phyloP scores from a whole-genome alignment of 305 asterid genomes.

The Caryopteris hybrid region DNA sequence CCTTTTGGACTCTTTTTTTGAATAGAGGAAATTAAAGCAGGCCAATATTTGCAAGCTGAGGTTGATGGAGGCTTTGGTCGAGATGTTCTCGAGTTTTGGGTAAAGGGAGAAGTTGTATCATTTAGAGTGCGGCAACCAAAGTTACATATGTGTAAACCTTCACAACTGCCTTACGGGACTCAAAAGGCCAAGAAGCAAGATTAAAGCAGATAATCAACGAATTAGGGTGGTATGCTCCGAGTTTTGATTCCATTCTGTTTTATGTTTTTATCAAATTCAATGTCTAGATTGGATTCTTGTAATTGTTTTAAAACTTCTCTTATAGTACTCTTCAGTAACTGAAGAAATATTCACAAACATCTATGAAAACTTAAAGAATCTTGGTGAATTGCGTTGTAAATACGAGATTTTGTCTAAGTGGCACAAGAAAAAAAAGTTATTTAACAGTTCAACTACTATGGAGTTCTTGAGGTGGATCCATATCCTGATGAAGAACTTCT shows the following conservation, averaged over 20 bases:
- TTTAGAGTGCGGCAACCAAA: slow-evolving; percentile 76
- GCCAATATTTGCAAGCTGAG: slow-evolving; percentile 74
- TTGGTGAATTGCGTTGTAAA: too few relatives aligned
- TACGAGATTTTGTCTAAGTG: too few relatives aligned
- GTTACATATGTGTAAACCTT: slow-evolving; percentile 82
- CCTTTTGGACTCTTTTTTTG: not conserved
- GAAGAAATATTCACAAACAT: too few relatives aligned
- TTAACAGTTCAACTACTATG: too few relatives aligned
- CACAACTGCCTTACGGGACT: slow-evolving; percentile 89
- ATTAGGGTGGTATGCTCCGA: slow-evolving; percentile 88
- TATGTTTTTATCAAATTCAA: too few relatives aligned
- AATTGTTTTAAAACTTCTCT: too few relatives aligned
- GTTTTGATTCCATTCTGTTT: slow-evolving; percentile 58
- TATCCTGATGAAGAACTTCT: too few relatives aligned
- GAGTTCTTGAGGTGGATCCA: too few relatives aligned
- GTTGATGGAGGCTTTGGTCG: slow-evolving; percentile 92
- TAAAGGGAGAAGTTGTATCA: slow-evolving; percentile 64
- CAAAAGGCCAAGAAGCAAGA: slow-evolving; percentile 82
- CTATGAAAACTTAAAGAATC: too few relatives aligned
- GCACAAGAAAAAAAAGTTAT: too few relatives aligned
- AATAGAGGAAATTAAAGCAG: slow-evolving; percentile 31
- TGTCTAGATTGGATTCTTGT: too few relatives aligned
- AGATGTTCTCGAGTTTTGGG: slow-evolving; percentile 73
- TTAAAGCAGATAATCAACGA: slow-evolving; percentile 49
- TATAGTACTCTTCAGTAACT: too few relatives aligned